Evolutionary conservation across 805 yeast genomes (phyloP).

Genomic region (Candida berthetii): DNA sequence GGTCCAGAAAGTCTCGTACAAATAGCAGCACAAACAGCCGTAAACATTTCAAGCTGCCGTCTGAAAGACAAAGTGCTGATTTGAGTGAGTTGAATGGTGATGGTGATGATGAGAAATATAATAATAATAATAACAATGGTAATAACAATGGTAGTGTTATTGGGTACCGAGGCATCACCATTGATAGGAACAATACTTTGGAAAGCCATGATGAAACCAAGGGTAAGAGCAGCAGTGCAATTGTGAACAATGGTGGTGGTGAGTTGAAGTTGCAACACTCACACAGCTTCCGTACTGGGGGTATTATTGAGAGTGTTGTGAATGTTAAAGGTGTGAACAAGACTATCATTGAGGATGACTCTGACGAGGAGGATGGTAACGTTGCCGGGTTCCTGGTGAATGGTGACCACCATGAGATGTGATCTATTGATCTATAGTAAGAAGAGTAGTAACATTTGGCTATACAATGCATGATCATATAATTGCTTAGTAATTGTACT

Average conservation of each 20-base stretch:
- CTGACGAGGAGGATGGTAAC: conserved; percentile 32
- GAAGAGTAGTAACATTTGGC: no score
- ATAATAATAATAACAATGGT: no score
- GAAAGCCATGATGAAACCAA: neutral
- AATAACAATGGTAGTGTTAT: no score
- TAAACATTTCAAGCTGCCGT: conserved; percentile 10
- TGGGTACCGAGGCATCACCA: no score
- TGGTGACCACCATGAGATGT: conserved; percentile 3
- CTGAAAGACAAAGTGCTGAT: conserved; percentile 11
- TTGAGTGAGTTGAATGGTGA: conserved; percentile 6
- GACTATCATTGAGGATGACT: conserved; percentile 71
- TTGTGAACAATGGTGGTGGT: neutral
- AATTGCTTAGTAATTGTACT: no score
- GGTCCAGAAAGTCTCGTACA: neutral
- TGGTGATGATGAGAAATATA: neutral
- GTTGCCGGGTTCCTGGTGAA: conserved; percentile 1
- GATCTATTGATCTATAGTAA: no score
- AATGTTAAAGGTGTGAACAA: conserved; percentile 79
- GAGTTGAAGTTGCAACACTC: neutral
- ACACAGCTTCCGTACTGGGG: conserved; percentile 19
- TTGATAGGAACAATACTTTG: no score
- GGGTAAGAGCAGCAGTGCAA: conserved; percentile 1
- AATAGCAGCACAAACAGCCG: conserved; percentile 1
- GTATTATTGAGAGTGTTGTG: conserved; percentile 78
- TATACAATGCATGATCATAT: no score